These are phyloP conservation scores for Calycina marina DNA, from an alignment of 2,329 filamentous ascomycete species.

Conservation along the genomic window DNA sequence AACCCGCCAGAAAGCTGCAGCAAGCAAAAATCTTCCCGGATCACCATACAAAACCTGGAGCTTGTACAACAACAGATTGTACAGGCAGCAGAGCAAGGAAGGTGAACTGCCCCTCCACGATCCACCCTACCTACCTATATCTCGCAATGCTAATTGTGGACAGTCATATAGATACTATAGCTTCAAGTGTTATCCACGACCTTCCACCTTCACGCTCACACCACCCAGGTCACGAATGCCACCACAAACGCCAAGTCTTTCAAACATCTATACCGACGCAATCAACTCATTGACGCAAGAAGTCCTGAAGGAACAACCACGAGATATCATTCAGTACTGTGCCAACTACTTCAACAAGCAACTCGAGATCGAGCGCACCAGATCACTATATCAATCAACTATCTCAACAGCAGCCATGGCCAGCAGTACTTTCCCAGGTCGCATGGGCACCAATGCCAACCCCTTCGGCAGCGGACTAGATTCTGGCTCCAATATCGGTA, in stretches of 20 bases:
- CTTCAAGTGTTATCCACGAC: too few relatives aligned
- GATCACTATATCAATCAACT: conserved; percentile 28
- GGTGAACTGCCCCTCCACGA: too few relatives aligned
- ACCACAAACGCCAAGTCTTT: too few relatives aligned
- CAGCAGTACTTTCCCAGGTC: conserved; percentile 61
- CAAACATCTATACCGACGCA: conserved; percentile 43
- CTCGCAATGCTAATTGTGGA: too few relatives aligned
- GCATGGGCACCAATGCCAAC: conserved; percentile 52
- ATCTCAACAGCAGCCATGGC: conserved; percentile 43
- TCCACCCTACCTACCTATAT: too few relatives aligned
- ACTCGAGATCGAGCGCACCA: conserved; percentile 48
- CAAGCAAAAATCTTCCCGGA: too few relatives aligned
- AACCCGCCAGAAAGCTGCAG: too few relatives aligned
- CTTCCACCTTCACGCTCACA: too few relatives aligned
- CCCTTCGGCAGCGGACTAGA: conserved; percentile 43
- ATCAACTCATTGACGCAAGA: conserved; percentile 49
- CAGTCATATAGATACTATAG: too few relatives aligned
- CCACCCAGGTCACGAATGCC: conserved; percentile 24
- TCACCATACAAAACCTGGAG: too few relatives aligned
- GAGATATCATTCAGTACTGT: conserved; percentile 56
- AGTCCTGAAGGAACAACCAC: conserved; percentile 40
- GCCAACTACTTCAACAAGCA: conserved; percentile 52
- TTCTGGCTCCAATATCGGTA: conserved; percentile 33
- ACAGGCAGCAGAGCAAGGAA: too few relatives aligned
- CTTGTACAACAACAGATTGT: too few relatives aligned